Base-by-base conservation (phyloP, 2,329 filamentous ascomycete species). In the Thermothelomyces thermophilus region DNA sequence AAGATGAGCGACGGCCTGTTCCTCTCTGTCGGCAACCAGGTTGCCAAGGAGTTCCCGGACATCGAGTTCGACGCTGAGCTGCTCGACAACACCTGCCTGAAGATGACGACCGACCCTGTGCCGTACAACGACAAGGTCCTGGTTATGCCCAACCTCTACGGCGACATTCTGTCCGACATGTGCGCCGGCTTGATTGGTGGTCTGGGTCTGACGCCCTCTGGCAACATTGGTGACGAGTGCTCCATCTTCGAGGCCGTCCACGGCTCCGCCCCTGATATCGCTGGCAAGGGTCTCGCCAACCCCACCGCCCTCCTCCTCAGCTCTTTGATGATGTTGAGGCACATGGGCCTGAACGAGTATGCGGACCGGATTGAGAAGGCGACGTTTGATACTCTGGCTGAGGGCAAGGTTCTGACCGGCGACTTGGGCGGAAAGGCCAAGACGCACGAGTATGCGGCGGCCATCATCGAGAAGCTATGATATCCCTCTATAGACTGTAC, bases 1-100 rank as follows among this genome's bases (percentile, higher is more conserved):
- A 98, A 98, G 84, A 95, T 96, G 88, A 91, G 86, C 68, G 93
- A 98, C 71, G 93, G 93, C 75, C 87, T 98, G 56, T 98, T 98
- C 84, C 81, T 98, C 62, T 87, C 80, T 71, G 89, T 86, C 56
- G 93, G 86, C 62, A 77, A 83, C 61, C 81, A 93, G 55, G 82
- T 98, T 60, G 79, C 89, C 70, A 95, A 95, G 82, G 90, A 97
- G 68, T 98, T 87, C 82, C 93, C 93, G 58, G 78, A 84, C 63
- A 88, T 98, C 65, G 87, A 96, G 75, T 97, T 98, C 69, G 91
- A 97, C 68, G 88, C 88, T 63, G 93, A 98, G 80, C 82, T 98
- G 60, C 86, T 98, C 63, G 93, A 98, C 81, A 98, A 98, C 80
- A 93, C 91, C 63, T 98, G 93, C 82, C 76, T 98, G 68, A 96